phyloP scores from a whole-genome alignment of 345 rosid species.

The Aquilaria yunnanensis region DNA sequence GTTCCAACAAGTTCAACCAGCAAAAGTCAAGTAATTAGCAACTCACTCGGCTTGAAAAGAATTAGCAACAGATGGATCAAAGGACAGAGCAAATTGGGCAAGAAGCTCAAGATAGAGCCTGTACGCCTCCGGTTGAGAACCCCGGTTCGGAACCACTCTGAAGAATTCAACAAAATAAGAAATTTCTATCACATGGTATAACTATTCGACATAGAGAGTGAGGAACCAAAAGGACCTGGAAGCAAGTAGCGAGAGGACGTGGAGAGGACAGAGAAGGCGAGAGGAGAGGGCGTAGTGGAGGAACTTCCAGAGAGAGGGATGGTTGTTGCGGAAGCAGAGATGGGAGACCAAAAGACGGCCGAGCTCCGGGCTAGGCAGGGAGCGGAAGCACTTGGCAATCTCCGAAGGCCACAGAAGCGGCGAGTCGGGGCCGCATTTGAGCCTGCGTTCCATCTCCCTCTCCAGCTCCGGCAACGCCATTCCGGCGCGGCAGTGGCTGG shows the following conservation, averaged over 20 bases:
- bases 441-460: neutral
- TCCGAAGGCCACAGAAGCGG: slow-evolving; percentile 31
- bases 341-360: slow-evolving; percentile 33
- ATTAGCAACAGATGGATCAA: slow-evolving; percentile 17
- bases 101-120: slow-evolving; percentile 50
- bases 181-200: neutral
- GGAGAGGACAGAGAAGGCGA: slow-evolving; percentile 39
- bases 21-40: neutral
- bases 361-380: slow-evolving; percentile 36
- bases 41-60: slow-evolving; percentile 30
- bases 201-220: neutral
- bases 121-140: slow-evolving; percentile 46
- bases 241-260: slow-evolving; percentile 47
- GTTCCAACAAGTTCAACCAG: too few relatives aligned
- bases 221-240: slow-evolving; percentile 16
- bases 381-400: slow-evolving; percentile 26
- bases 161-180: neutral
- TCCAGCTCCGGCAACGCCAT: neutral
- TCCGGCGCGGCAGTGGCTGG: neutral
- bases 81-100: slow-evolving; percentile 30
- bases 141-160: slow-evolving; percentile 43
- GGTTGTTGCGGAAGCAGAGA: slow-evolving; percentile 41
- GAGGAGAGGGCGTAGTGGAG: slow-evolving; percentile 38
- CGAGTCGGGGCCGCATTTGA: neutral
- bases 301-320: slow-evolving; percentile 50